These are phyloP conservation scores for Raddia distichophylla DNA, from an alignment of 176 grass and related monocot species.

Conservation along the genomic window DNA sequence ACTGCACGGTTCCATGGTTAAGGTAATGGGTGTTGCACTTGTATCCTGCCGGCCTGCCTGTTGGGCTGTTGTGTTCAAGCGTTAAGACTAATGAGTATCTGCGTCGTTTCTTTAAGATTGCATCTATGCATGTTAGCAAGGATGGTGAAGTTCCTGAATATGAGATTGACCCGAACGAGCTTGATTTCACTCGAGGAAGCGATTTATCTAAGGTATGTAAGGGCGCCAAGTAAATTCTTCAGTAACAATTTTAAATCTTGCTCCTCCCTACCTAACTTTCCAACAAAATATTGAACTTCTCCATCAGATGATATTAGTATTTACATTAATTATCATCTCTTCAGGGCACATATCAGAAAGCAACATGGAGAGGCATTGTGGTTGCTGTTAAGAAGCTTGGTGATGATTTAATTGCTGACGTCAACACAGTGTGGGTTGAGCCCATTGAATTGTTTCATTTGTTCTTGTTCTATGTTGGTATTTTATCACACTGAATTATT, in stretches of 20 bases:
- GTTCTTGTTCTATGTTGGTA: constrained; percentile 21
- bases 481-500: constrained; percentile 25
- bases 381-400: constrained; percentile 96
- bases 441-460: constrained; percentile 40
- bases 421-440: constrained; percentile 95
- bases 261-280: constrained; percentile 13
- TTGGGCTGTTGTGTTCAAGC: constrained; percentile 42
- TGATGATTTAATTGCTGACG: constrained; percentile 76
- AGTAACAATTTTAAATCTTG: background rate
- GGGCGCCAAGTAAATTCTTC: background rate
- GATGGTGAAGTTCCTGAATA: constrained; percentile 84
- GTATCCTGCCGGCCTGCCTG: constrained; percentile 16
- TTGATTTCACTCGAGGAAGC: constrained; percentile 78
- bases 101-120: constrained; percentile 59
- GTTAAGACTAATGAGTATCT: constrained; percentile 12
- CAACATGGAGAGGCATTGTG: constrained; percentile 84
- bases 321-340: constrained; percentile 25
- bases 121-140: constrained; percentile 78
- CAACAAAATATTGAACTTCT: background rate
- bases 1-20: constrained; percentile 65
- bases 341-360: constrained; percentile 87
- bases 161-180: constrained; percentile 68
- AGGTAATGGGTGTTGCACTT: constrained; percentile 40
- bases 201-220: constrained; percentile 70
- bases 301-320: background rate